phyloP scores from a whole-genome alignment of 2,329 filamentous ascomycete genomes.

The Aspergillus sclerotialis region DNA sequence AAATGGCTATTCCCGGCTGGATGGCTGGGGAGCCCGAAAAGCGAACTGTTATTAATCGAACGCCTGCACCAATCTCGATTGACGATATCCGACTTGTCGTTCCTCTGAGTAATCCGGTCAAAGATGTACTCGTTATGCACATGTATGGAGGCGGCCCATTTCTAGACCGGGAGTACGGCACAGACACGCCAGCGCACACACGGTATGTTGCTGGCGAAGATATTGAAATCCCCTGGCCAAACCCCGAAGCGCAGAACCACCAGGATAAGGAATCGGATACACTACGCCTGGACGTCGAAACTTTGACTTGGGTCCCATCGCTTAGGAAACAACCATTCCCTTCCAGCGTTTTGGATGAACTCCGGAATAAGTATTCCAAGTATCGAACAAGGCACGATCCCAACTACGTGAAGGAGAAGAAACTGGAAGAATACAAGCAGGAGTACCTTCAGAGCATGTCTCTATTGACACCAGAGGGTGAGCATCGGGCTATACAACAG shows the following conservation, averaged over 20 bases:
- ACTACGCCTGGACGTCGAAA: conserved; percentile 65
- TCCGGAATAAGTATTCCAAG: conserved; percentile 73
- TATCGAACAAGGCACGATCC: conserved; percentile 75
- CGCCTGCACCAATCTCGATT: conserved; percentile 57
- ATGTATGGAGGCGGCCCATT: conserved; percentile 50
- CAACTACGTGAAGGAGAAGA: conserved; percentile 62
- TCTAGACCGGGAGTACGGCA: conserved; percentile 45
- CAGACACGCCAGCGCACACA: conserved; percentile 33
- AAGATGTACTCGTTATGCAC: conserved; percentile 72
- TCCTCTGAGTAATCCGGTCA: conserved; percentile 60
- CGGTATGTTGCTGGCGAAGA: conserved; percentile 63
- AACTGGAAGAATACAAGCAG: conserved; percentile 49
- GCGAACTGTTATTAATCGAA: conserved; percentile 38
- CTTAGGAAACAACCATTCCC: conserved; percentile 75
- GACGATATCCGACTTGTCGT: conserved; percentile 74
- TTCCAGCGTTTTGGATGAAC: conserved; percentile 68
- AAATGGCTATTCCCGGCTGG: conserved; percentile 36
- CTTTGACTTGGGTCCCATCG: conserved; percentile 68
- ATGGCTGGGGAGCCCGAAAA: conserved; percentile 27
- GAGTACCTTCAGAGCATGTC: conserved; percentile 38
- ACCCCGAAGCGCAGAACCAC: conserved; percentile 42
- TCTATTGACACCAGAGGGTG: conserved; percentile 43
- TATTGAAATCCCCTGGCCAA: conserved; percentile 70
- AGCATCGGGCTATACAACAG: conserved; percentile 30
- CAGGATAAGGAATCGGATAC: conserved; percentile 63